Conservation (phyloP, 495 filamentous ascomycete genomes). For the Trichoderma gamsii region DNA sequence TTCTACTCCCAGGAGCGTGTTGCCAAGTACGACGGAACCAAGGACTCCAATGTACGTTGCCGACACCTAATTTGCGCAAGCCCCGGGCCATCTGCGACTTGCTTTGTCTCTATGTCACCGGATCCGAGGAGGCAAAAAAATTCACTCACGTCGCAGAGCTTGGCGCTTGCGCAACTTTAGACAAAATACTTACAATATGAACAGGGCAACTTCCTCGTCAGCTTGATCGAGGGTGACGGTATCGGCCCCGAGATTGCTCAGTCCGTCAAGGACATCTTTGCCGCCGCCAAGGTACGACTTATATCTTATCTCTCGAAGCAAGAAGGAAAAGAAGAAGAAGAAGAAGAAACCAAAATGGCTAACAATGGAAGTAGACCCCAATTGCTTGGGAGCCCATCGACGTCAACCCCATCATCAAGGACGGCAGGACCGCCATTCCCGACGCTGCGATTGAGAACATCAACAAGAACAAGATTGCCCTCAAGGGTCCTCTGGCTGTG, state of each 20-base stretch:
- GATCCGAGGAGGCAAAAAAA: constrained; percentile 11
- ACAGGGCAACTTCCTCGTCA: constrained; percentile 91
- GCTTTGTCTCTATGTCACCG: constrained; percentile 9
- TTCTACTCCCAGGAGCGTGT: constrained; percentile 61
- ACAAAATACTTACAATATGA: constrained; percentile 42
- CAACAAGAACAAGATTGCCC: constrained; percentile 84
- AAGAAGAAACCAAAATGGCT: constrained; percentile 18
- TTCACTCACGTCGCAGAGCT: constrained; percentile 12
- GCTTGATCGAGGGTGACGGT: constrained; percentile 96
- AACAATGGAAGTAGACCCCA: constrained; percentile 56
- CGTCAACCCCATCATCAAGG: constrained; percentile 85
- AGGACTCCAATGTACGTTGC: constrained; percentile 75
- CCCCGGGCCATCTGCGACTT: neutral
- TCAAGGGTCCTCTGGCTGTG: constrained; percentile 97
- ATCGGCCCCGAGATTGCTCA: constrained; percentile 97
- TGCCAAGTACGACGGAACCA: constrained; percentile 86
- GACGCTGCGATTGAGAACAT: constrained; percentile 87
- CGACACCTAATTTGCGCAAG: neutral
- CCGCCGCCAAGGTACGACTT: constrained; percentile 73
- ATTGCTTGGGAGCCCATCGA: constrained; percentile 96
- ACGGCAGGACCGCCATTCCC: constrained; percentile 85
- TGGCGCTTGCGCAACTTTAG: constrained; percentile 17
- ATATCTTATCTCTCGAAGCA: neutral
- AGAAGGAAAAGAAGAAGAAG: neutral
- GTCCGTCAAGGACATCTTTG: constrained; percentile 96